phyloP scores from a whole-genome alignment of 306 rosid species.

The Senna tora region DNA sequence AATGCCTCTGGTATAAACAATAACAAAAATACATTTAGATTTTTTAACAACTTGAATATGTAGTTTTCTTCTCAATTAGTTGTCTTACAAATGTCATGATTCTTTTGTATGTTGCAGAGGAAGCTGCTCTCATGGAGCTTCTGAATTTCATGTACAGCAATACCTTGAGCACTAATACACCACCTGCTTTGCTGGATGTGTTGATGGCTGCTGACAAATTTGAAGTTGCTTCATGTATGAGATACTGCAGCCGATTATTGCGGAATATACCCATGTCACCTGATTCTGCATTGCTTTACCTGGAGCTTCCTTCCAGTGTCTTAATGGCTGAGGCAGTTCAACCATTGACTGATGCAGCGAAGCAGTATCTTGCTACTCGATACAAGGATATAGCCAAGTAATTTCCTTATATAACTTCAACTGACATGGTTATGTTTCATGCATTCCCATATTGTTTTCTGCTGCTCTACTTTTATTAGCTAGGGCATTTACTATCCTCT shows the following conservation, averaged over 20 bases:
- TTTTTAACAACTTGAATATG: background rate
- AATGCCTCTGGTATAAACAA: slow-evolving; percentile 75
- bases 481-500: background rate
- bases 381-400: slow-evolving; percentile 92
- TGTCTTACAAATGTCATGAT: slow-evolving; percentile 23
- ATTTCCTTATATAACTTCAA: slow-evolving; percentile 33
- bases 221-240: slow-evolving; percentile 99
- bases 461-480: background rate
- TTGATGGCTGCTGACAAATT: slow-evolving; percentile 99
- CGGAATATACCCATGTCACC: slow-evolving; percentile 86
- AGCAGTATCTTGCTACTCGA: slow-evolving; percentile 85
- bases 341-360: slow-evolving; percentile 94
- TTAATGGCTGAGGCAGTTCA: slow-evolving; percentile 97
- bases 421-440: background rate
- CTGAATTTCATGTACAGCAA: slow-evolving; percentile 94
- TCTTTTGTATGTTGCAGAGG: slow-evolving; percentile 66
- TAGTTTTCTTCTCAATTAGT: slow-evolving; percentile 10
- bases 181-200: slow-evolving; percentile 88
- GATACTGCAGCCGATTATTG: slow-evolving; percentile 75
- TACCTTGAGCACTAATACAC: slow-evolving; percentile 59
- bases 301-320: slow-evolving; percentile 93
- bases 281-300: slow-evolving; percentile 89
- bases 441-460: background rate
- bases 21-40: background rate
- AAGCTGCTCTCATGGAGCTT: slow-evolving; percentile 94